Conservation (phyloP, 176 grass and related monocot genomes). For the Saccharum spontaneum region DNA sequence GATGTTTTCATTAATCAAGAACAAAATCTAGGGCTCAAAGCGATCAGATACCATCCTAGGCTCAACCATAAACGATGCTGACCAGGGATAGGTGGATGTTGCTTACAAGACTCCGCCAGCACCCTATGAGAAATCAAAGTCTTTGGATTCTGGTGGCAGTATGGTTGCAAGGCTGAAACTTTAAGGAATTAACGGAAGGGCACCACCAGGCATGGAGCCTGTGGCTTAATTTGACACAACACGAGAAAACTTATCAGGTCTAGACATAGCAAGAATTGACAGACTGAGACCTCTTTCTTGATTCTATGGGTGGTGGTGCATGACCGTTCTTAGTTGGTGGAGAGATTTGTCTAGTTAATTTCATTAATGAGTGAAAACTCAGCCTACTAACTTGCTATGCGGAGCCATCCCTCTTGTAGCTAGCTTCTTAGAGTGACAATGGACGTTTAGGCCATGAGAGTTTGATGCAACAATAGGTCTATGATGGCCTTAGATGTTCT, state of each 20-base stretch:
- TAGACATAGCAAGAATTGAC: constrained; percentile 64
- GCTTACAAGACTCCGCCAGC: constrained; percentile 57
- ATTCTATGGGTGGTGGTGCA: neutral
- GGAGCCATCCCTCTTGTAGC: constrained; percentile 17
- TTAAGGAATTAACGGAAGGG: constrained; percentile 62
- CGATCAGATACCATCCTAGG: constrained; percentile 61
- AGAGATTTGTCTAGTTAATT: constrained; percentile 69
- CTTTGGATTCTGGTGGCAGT: constrained; percentile 52
- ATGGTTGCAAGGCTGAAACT: constrained; percentile 41
- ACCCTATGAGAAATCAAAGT: constrained; percentile 92
- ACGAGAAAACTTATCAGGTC: constrained; percentile 47
- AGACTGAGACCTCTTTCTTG: constrained; percentile 49
- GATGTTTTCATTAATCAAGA: constrained; percentile 76
- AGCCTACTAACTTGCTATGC: constrained; percentile 58
- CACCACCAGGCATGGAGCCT: constrained; percentile 30
- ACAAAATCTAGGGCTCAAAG: constrained; percentile 68
- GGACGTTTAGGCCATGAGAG: constrained; percentile 38
- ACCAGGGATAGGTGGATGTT: constrained; percentile 69
- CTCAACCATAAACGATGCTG: constrained; percentile 73
- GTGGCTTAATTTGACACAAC: constrained; percentile 38
- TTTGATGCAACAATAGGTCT: constrained; percentile 79
- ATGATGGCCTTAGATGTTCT: constrained; percentile 85
- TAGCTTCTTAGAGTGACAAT: constrained; percentile 21
- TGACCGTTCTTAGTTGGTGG: neutral
- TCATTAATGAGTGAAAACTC: constrained; percentile 39